Conservation (phyloP, 495 filamentous ascomycete genomes). For the Xylaria palmicola region DNA sequence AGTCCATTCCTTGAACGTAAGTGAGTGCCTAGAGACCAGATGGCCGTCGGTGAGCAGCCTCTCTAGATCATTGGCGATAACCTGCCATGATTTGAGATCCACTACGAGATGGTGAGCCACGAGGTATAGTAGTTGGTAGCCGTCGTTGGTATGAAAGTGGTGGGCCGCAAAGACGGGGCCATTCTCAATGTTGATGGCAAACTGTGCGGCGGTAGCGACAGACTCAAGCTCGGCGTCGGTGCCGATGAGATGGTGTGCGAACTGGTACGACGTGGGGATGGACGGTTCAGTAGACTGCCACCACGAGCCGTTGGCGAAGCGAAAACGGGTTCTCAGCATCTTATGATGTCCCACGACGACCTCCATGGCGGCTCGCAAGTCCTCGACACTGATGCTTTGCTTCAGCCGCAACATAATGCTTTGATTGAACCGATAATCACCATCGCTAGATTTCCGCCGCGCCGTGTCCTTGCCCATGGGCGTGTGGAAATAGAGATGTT, state of each 20-base stretch:
- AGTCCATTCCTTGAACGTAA: constrained; percentile 67
- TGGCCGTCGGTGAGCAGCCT: constrained; percentile 55
- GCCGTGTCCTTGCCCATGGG: constrained; percentile 37
- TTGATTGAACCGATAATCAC: constrained; percentile 71
- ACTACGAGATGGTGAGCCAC: constrained; percentile 67
- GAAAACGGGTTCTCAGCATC: constrained; percentile 72
- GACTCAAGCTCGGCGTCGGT: constrained; percentile 41
- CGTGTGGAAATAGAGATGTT: constrained; percentile 65
- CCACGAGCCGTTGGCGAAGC: constrained; percentile 37
- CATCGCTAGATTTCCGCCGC: constrained; percentile 43
- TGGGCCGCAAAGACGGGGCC: constrained; percentile 37
- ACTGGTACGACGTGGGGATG: constrained; percentile 38
- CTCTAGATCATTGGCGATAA: constrained; percentile 67
- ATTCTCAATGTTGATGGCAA: constrained; percentile 38
- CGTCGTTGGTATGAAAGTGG: constrained; percentile 51
- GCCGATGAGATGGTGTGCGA: constrained; percentile 35
- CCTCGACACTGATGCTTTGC: constrained; percentile 43
- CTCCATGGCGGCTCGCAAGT: constrained; percentile 55
- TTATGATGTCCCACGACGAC: constrained; percentile 62
- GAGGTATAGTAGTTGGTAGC: constrained; percentile 58
- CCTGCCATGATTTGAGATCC: constrained; percentile 69
- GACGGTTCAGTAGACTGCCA: constrained; percentile 41
- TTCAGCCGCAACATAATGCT: constrained; percentile 63
- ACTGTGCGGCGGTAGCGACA: constrained; percentile 38
- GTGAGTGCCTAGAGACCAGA: constrained; percentile 37